phyloP scores from a whole-genome alignment of 2,329 filamentous ascomycete species.

The Colletotrichum cordylinicola region DNA sequence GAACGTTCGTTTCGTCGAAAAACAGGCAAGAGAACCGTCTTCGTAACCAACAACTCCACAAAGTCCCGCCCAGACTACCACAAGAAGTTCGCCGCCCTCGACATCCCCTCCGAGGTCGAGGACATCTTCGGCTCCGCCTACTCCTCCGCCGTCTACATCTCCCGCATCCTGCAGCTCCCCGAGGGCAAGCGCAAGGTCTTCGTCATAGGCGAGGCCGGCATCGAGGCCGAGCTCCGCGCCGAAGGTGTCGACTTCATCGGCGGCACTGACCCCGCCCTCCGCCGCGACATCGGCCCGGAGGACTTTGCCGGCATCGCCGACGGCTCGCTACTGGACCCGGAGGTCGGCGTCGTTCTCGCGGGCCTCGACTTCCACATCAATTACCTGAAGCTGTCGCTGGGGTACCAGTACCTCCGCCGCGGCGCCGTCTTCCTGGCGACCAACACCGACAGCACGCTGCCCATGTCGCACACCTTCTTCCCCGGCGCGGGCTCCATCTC shows the following conservation, averaged over 20 bases:
- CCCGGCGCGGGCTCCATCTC: slow-evolving; percentile 88
- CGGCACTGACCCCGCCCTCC: slow-evolving; percentile 80
- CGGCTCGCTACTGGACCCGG: slow-evolving; percentile 78
- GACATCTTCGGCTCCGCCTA: slow-evolving; percentile 98
- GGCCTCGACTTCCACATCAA: slow-evolving; percentile 95
- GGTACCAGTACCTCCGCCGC: slow-evolving; percentile 82
- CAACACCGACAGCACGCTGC: slow-evolving; percentile 90
- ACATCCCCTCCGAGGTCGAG: slow-evolving; percentile 80
- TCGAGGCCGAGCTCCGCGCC: slow-evolving; percentile 84
- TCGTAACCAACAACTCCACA: slow-evolving; percentile 99
- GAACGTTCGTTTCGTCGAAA: background rate
- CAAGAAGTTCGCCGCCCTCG: slow-evolving; percentile 84
- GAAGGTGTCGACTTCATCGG: slow-evolving; percentile 84
- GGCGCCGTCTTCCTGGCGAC: slow-evolving; percentile 91
- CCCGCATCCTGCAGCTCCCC: slow-evolving; percentile 83
- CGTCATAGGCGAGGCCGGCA: slow-evolving; percentile 87
- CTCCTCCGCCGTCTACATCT: slow-evolving; percentile 94
- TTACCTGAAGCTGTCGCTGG: slow-evolving; percentile 88
- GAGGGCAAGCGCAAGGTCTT: slow-evolving; percentile 90
- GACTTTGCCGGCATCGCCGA: slow-evolving; percentile 84
- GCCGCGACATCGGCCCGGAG: slow-evolving; percentile 78
- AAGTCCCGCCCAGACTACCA: slow-evolving; percentile 93
- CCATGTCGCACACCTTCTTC: slow-evolving; percentile 82
- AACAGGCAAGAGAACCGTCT: slow-evolving; percentile 87
- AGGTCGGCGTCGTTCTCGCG: slow-evolving; percentile 87